A percentile compares a stretch with the other conserved stretches of the same genome.
These are phyloP conservation scores for Amauroascus niger DNA, from an alignment of 2,329 filamentous ascomycete genomes.

Conservation along the genomic window DNA sequence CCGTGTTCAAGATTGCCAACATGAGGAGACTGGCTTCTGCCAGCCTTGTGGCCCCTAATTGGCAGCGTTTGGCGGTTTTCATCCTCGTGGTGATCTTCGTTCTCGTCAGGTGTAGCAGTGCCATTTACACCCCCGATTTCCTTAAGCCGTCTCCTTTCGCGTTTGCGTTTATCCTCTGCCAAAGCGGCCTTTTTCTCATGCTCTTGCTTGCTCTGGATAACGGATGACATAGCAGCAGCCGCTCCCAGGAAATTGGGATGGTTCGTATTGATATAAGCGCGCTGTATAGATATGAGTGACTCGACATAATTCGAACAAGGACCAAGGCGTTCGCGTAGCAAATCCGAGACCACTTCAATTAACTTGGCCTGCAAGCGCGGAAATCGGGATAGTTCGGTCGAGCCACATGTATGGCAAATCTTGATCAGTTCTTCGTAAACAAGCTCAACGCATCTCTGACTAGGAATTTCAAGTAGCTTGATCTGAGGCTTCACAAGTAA, in stretches of 20 bases:
- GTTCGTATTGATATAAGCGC: slow-evolving; percentile 98
- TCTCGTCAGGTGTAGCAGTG: slow-evolving; percentile 54
- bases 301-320: slow-evolving; percentile 87
- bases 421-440: slow-evolving; percentile 99
- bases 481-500: slow-evolving; percentile 97
- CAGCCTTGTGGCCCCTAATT: slow-evolving; percentile 54
- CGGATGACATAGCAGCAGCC: slow-evolving; percentile 92
- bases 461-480: slow-evolving; percentile 87
- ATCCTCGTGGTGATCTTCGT: slow-evolving; percentile 44
- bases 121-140: slow-evolving; percentile 72
- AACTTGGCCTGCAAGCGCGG: slow-evolving; percentile 90
- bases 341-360: slow-evolving; percentile 94
- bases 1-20: slow-evolving; percentile 54
- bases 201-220: slow-evolving; percentile 90
- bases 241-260: slow-evolving; percentile 97
- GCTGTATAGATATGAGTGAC: slow-evolving; percentile 91
- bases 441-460: slow-evolving; percentile 91
- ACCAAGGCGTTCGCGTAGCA: slow-evolving; percentile 82
- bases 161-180: slow-evolving; percentile 75
- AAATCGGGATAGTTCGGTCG: slow-evolving; percentile 82
- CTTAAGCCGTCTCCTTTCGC: slow-evolving; percentile 72
- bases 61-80: slow-evolving; percentile 42
- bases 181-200: slow-evolving; percentile 72
- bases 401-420: slow-evolving; percentile 97
- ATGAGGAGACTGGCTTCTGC: slow-evolving; percentile 74